These are phyloP conservation scores for Angophora floribunda DNA, from an alignment of 345 rosid species.

Conservation along the genomic window DNA sequence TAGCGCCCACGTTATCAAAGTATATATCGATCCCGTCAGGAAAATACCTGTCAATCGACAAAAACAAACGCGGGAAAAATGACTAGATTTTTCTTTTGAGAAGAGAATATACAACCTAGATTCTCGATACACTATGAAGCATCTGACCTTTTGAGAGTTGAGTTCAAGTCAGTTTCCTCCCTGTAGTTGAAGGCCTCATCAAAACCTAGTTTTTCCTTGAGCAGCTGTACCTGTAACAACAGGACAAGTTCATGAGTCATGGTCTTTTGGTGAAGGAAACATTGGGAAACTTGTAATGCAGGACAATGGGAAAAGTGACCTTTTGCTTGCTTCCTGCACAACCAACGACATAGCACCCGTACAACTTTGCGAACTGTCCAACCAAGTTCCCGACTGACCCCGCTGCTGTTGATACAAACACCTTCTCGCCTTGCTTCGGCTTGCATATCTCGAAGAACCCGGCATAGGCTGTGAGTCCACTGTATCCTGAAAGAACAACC, in stretches of 20 bases:
- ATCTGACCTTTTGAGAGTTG: conserved; percentile 25
- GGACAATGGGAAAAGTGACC: not conserved
- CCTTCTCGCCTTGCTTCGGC: conserved; percentile 33
- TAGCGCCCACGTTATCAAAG: conserved; percentile 52
- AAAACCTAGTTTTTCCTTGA: conserved; percentile 42
- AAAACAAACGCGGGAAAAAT: not conserved
- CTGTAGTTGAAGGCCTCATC: conserved; percentile 50
- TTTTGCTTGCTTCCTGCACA: conserved; percentile 31
- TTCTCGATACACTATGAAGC: not conserved
- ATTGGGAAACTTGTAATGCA: not conserved
- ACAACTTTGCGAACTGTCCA: conserved; percentile 37
- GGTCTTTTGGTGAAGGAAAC: not conserved
- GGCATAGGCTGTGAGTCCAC: conserved; percentile 39
- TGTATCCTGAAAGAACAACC: conserved; percentile 10
- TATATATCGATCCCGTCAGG: conserved; percentile 53
- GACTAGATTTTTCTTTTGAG: not conserved
- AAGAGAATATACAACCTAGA: not conserved
- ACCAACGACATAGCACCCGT: conserved; percentile 46
- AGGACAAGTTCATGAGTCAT: not conserved
- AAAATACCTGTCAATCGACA: conserved; percentile 21
- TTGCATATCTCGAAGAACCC: conserved; percentile 31
- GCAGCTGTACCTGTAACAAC: conserved; percentile 19
- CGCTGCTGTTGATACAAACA: conserved; percentile 38
- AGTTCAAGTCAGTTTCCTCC: conserved; percentile 27
- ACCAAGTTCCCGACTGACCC: conserved; percentile 45